Conservation (phyloP, 2,329 filamentous ascomycete species). For the Alternaria consortialis region DNA sequence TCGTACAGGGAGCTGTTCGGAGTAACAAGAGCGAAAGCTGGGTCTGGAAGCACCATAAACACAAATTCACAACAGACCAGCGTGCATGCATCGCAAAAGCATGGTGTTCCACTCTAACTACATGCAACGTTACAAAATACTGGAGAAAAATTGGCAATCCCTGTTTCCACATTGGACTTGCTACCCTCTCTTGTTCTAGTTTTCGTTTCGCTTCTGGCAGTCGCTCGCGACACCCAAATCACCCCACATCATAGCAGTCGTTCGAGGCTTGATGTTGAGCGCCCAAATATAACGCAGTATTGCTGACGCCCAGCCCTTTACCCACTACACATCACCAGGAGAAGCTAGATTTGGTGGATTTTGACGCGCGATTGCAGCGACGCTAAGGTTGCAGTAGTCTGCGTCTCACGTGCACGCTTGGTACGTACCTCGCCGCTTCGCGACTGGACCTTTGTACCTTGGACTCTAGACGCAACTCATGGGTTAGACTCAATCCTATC, state of each 20-base stretch:
- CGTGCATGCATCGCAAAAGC: conserved; percentile 8
- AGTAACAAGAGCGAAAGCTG: conserved; percentile 15
- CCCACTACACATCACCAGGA: conserved; percentile 12
- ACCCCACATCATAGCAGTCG: conserved; percentile 5
- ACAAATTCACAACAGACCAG: conserved; percentile 4
- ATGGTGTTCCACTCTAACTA: neutral
- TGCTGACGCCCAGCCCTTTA: conserved; percentile 21
- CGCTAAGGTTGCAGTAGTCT: conserved; percentile 17
- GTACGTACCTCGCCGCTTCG: conserved; percentile 25
- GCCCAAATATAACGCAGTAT: conserved; percentile 18
- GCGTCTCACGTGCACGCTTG: conserved; percentile 21
- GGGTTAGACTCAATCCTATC: conserved; percentile 3
- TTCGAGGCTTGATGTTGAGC: conserved; percentile 8
- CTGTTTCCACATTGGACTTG: neutral
- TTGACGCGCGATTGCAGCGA: conserved; percentile 13
- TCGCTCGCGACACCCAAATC: conserved; percentile 1
- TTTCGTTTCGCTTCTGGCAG: conserved; percentile 1
- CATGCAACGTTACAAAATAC: neutral
- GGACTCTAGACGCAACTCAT: conserved; percentile 10
- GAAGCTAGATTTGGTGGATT: conserved; percentile 15
- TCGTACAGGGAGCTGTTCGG: conserved; percentile 16
- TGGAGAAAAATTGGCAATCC: neutral
- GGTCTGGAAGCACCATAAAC: conserved; percentile 2
- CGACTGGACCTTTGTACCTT: conserved; percentile 14
- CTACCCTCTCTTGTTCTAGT: neutral